Evolutionary conservation across 129 eudicot genomes (phyloP).

Genomic region (Escallonia rubra): DNA sequence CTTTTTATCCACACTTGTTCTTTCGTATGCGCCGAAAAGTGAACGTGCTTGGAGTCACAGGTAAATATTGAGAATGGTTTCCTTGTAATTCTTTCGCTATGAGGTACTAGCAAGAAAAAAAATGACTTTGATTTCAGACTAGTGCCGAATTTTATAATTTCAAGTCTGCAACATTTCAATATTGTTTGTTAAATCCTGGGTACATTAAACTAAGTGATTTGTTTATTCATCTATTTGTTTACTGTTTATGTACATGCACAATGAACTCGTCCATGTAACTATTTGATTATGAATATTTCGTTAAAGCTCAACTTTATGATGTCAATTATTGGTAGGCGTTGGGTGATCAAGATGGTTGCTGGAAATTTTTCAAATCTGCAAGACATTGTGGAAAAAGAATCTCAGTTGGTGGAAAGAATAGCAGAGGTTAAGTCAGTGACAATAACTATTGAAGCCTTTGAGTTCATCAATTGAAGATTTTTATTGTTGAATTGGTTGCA

Average conservation of each 20-base stretch:
- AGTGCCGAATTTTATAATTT: too few species aligned
- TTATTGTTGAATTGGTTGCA: neutral
- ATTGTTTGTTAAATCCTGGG: too few species aligned
- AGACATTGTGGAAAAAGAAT: conserved; percentile 68
- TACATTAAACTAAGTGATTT: too few species aligned
- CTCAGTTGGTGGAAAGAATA: conserved; percentile 55
- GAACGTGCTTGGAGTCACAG: conserved; percentile 94
- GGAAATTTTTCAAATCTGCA: conserved; percentile 55
- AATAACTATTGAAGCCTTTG: too few species aligned
- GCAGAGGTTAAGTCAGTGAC: conserved; percentile 58
- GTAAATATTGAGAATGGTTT: conserved; percentile 38
- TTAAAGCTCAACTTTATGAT: conserved; percentile 11
- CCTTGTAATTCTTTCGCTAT: too few species aligned
- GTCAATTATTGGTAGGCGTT: conserved; percentile 59
- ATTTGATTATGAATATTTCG: neutral
- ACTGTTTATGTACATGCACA: too few species aligned
- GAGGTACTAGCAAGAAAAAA: too few species aligned
- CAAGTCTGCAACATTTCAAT: too few species aligned
- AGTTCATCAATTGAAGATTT: neutral
- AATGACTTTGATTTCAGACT: too few species aligned
- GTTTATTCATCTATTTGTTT: too few species aligned
- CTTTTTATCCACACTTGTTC: conserved; percentile 54
- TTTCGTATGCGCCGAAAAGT: conserved; percentile 83
- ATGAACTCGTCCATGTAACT: too few species aligned
- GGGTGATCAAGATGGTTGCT: conserved; percentile 86